Conservation (phyloP, 768 basidiomycete species). For the button mushroom (Agaricus bisporus) region DNA sequence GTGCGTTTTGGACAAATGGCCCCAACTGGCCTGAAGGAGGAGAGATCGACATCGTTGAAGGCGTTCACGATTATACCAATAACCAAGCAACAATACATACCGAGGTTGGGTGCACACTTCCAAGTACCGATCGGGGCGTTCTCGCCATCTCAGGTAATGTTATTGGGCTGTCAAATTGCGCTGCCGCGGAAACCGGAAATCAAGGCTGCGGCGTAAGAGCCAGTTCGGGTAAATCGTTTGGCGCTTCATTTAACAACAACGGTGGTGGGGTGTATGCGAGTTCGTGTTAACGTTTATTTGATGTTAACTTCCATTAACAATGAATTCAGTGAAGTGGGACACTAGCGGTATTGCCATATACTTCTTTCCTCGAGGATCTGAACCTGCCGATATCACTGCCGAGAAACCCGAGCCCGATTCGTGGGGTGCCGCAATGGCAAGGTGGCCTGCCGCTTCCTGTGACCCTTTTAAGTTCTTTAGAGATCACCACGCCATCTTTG, state of each 20-base stretch:
- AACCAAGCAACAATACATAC: slow-evolving; percentile 85
- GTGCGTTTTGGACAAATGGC: slow-evolving; percentile 47
- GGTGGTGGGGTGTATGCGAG: slow-evolving; percentile 89
- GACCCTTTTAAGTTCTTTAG: slow-evolving; percentile 76
- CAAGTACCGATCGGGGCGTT: slow-evolving; percentile 36
- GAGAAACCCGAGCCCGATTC: slow-evolving; percentile 63
- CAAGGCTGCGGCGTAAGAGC: slow-evolving; percentile 80
- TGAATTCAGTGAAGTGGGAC: slow-evolving; percentile 67
- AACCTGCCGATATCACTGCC: slow-evolving; percentile 73
- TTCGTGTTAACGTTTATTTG: slow-evolving; percentile 33
- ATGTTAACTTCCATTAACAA: slow-evolving; percentile 4
- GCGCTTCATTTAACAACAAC: slow-evolving; percentile 79
- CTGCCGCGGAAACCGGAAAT: slow-evolving; percentile 62
- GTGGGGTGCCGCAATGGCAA: slow-evolving; percentile 78
- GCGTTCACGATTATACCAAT: slow-evolving; percentile 72
- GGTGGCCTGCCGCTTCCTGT: slow-evolving; percentile 72
- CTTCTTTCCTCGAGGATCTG: slow-evolving; percentile 72
- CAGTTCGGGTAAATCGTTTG: slow-evolving; percentile 57
- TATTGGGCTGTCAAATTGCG: slow-evolving; percentile 69
- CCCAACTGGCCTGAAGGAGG: slow-evolving; percentile 61
- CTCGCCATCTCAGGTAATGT: slow-evolving; percentile 58
- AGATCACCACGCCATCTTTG: slow-evolving; percentile 73
- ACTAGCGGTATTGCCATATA: slow-evolving; percentile 67
- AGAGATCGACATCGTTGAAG: slow-evolving; percentile 84
- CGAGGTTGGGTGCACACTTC: slow-evolving; percentile 58